These are phyloP conservation scores for Tolypocladium inflatum DNA, from an alignment of 2,329 filamentous ascomycete species.

Conservation along the genomic window DNA sequence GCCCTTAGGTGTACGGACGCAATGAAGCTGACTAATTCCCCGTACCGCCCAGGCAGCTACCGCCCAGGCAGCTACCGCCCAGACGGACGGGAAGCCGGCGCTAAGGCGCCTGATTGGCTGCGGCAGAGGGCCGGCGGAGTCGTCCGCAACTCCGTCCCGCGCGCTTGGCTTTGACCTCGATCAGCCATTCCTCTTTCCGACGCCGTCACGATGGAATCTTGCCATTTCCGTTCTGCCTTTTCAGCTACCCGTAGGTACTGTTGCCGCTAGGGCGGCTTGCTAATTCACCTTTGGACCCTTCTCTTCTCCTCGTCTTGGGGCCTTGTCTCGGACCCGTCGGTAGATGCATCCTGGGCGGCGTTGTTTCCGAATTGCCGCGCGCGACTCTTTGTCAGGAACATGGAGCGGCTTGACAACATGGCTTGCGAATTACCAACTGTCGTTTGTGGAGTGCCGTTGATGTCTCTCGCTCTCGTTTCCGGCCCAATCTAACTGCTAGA, in stretches of 20 bases:
- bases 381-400: neutral
- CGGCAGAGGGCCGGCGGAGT: neutral
- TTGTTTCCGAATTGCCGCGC: neutral
- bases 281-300: neutral
- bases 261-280: neutral
- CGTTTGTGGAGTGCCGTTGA: neutral
- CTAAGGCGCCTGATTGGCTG: conserved; percentile 6
- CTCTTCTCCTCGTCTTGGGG: neutral
- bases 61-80: too few species aligned
- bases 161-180: neutral
- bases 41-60: too few species aligned
- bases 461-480: neutral
- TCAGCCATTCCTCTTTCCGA: neutral
- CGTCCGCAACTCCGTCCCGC: neutral
- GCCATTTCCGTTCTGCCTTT: neutral
- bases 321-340: too few species aligned
- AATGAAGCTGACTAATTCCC: too few species aligned
- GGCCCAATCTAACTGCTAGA: neutral
- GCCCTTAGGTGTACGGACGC: too few species aligned
- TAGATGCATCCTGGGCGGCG: neutral
- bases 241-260: neutral
- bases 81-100: conserved; percentile 1
- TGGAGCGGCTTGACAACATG: neutral
- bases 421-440: neutral
- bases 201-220: neutral